These are phyloP conservation scores for Boletus rubropictus DNA, from an alignment of 768 basidiomycete species.

Conservation along the genomic window DNA sequence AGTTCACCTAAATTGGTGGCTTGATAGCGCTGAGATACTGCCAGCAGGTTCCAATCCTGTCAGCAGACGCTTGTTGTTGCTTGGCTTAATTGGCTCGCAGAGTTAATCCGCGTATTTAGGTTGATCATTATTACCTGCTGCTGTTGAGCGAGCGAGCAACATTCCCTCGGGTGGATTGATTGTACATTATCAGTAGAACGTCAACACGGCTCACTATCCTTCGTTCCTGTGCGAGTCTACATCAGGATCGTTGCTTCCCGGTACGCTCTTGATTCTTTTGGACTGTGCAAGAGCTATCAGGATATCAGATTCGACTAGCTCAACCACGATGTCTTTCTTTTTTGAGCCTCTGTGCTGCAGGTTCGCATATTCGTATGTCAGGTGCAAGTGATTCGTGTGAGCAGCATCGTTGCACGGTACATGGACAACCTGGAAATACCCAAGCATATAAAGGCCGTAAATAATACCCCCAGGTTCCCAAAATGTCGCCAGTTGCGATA, in stretches of 20 bases:
- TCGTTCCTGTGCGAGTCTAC: background rate
- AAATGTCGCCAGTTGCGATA: background rate
- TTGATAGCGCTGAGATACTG: constrained; percentile 41
- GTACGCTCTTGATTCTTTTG: no score
- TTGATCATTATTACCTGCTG: background rate
- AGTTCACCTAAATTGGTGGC: constrained; percentile 58
- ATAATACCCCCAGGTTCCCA: background rate
- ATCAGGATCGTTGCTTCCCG: background rate
- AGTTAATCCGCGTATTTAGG: constrained; percentile 7
- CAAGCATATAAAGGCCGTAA: background rate
- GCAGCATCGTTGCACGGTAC: background rate
- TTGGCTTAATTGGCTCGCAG: constrained; percentile 35
- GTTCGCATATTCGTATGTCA: background rate
- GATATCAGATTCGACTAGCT: background rate
- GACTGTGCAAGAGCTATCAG: no score
- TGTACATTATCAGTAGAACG: constrained; percentile 11
- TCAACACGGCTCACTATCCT: constrained; percentile 10
- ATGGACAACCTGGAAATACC: background rate
- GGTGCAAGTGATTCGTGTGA: no score
- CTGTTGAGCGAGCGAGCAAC: background rate
- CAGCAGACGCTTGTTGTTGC: constrained; percentile 47
- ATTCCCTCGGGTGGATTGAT: constrained; percentile 1
- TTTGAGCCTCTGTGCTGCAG: background rate
- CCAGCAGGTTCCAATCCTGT: constrained; percentile 34
- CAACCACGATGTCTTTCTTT: background rate